Percentiles rank a stretch among this genome's conserved stretches.
Evolutionary conservation across 345 rosid genomes (phyloP).

Genomic region (Eucalyptus sp.): DNA sequence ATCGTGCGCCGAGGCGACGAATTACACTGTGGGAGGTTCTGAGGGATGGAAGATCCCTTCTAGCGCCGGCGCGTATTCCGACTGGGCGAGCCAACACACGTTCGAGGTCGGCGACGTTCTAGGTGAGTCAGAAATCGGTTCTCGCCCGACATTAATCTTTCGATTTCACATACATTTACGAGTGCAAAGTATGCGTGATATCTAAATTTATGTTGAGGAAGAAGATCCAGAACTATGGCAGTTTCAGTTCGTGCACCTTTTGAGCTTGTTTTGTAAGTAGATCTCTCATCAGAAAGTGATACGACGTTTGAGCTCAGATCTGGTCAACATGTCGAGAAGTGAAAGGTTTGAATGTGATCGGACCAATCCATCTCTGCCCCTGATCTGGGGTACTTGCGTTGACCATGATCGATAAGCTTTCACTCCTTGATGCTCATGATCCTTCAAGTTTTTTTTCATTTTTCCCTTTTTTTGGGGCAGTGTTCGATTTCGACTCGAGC

Average conservation of each 20-base stretch:
- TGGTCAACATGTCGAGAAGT: not conserved
- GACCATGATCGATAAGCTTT: not conserved
- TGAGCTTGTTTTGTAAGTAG: not conserved
- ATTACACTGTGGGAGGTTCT: not conserved
- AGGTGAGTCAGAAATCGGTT: not conserved
- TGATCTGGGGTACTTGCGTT: not conserved
- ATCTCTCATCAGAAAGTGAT: not conserved
- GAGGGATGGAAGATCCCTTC: not conserved
- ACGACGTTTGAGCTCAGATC: not conserved
- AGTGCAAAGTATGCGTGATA: not conserved
- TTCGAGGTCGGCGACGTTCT: not conserved
- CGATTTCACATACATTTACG: rapidly evolving
- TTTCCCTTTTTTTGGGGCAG: not conserved
- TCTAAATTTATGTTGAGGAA: not conserved
- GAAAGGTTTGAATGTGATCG: not conserved
- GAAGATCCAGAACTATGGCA: not conserved
- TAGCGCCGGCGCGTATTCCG: not conserved
- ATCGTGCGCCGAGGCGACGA: not conserved
- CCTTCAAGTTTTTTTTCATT: not conserved
- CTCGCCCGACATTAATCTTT: not conserved
- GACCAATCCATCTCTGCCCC: not conserved
- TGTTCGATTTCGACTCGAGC: constrained; percentile 12
- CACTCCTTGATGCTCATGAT: not conserved
- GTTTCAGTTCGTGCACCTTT: not conserved
- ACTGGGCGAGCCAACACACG: not conserved